Evolutionary conservation across 352 stramenopile genomes (phyloP), one percentile per base, ranked within the genome.

Genomic region (Phytophthora colocasiae): DNA sequence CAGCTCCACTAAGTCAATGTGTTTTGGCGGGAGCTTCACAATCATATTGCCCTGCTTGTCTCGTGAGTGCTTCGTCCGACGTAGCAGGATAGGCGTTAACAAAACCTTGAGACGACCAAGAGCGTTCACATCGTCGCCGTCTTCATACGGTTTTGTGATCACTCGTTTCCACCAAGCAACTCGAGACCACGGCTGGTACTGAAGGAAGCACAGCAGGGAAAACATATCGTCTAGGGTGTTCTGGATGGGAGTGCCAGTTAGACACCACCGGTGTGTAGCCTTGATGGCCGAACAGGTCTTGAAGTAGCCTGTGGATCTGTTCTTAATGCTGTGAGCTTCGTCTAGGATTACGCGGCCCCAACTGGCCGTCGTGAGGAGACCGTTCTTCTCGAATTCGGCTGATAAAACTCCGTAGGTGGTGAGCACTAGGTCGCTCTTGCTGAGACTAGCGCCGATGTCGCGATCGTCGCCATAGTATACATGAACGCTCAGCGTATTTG

Each of bases 291-390:
- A 74, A 38, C 87, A 93, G 12, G 81, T 74, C 17, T 80, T 82
- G 49, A 91, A 92, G 63, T 93, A 92, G 32, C 54, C 73, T n/a
- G 85, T 94, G 34, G 69, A 43, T 26, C 86, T 82, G 55, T 93
- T 98, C 77, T 97, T 97, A 71, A 98, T 98, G 36, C 80, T 93
- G 69, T 98, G 92, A 4, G 89, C 89, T 71, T 98, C 92, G 64
- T 98, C 92, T 11, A 98, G 76, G 57, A 98, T 93, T n/a, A 98
- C 68, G 12, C 92, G 88, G 31, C 81, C 73, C 92, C 92, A 98
- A 14, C 84, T 41, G 1, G 71, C 77, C 7, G 56, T 59, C 14
- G 77, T 19, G 1, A 91, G 62, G 11, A 66, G 40, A 34, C 75
- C 81, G n/a, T 61, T 69, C 40, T 87, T 88, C 38, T 82, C 82